Evolutionary conservation across 2,329 filamentous ascomycete genomes (phyloP).

Genomic region (Trichoderma simmonsii): DNA sequence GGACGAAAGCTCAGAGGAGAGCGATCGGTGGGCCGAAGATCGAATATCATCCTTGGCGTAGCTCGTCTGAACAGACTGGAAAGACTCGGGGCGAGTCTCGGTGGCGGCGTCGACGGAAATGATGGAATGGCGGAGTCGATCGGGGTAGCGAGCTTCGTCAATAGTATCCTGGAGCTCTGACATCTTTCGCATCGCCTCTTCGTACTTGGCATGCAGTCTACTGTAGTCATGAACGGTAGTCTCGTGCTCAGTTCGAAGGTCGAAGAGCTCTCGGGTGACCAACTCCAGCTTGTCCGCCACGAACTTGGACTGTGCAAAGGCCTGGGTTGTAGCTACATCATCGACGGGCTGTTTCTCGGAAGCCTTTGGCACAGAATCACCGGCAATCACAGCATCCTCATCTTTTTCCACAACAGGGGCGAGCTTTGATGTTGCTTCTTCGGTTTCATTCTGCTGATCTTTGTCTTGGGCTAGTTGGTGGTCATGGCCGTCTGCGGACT

Average conservation of each 20-base stretch:
- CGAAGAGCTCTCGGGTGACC: conserved; percentile 86
- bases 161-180: conserved; percentile 81
- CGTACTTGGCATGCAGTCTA: conserved; percentile 80
- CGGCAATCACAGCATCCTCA: not conserved
- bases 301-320: conserved; percentile 76
- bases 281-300: conserved; percentile 90
- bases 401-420: conserved; percentile 34
- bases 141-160: conserved; percentile 71
- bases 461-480: conserved; percentile 55
- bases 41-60: conserved; percentile 63
- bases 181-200: conserved; percentile 77
- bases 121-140: conserved; percentile 53
- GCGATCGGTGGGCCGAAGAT: conserved; percentile 76
- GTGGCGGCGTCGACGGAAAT: conserved; percentile 51
- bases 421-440: conserved; percentile 28
- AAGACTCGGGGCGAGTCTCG: conserved; percentile 67
- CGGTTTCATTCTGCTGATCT: conserved; percentile 48
- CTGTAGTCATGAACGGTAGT: conserved; percentile 77
- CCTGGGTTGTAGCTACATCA: conserved; percentile 40
- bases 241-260: conserved; percentile 88
- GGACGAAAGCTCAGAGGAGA: conserved; percentile 91
- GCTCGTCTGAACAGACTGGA: conserved; percentile 73
- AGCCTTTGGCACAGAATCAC: not conserved
- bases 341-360: not conserved
- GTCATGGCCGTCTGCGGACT: conserved; percentile 48